Conservation (phyloP, 257 asterid species). For the Capsicum pubescens region DNA sequence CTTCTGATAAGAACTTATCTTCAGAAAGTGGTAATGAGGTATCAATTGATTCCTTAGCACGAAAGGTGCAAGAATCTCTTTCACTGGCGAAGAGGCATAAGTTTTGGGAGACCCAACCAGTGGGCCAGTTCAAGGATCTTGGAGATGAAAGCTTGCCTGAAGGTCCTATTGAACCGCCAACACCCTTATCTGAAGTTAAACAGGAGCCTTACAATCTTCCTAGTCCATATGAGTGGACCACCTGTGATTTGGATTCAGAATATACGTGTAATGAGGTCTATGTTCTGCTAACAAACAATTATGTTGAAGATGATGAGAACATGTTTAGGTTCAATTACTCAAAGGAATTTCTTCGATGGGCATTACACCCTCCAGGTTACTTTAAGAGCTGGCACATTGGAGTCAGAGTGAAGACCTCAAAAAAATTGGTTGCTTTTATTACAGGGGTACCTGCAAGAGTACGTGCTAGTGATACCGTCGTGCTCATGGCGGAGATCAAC, state of each 20-base stretch:
- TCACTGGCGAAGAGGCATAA: constrained; percentile 40
- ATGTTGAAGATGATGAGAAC: constrained; percentile 48
- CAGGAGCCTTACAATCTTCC: constrained; percentile 46
- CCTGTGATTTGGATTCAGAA: constrained; percentile 43
- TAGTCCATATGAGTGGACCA: constrained; percentile 41
- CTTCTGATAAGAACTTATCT: constrained; percentile 30
- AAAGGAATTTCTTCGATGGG: constrained; percentile 45
- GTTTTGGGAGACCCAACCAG: constrained; percentile 50
- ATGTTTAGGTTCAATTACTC: constrained; percentile 46
- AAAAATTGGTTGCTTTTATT: constrained; percentile 43
- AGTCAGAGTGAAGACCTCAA: constrained; percentile 42
- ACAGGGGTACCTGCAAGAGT: constrained; percentile 45
- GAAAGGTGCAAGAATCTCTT: constrained; percentile 40
- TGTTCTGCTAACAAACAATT: constrained; percentile 38
- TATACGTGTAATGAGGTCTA: constrained; percentile 42
- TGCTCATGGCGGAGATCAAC: constrained; percentile 41
- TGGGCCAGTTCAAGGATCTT: constrained; percentile 46
- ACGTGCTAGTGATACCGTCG: constrained; percentile 33
- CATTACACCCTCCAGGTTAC: constrained; percentile 45
- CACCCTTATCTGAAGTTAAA: constrained; percentile 40
- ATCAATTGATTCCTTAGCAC: constrained; percentile 35
- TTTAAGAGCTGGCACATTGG: constrained; percentile 47
- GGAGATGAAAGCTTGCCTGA: constrained; percentile 39
- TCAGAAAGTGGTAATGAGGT: constrained; percentile 34
- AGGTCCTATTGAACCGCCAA: constrained; percentile 44